phyloP scores from a whole-genome alignment of 352 stramenopile genomes.

The Pythium chondricola region DNA sequence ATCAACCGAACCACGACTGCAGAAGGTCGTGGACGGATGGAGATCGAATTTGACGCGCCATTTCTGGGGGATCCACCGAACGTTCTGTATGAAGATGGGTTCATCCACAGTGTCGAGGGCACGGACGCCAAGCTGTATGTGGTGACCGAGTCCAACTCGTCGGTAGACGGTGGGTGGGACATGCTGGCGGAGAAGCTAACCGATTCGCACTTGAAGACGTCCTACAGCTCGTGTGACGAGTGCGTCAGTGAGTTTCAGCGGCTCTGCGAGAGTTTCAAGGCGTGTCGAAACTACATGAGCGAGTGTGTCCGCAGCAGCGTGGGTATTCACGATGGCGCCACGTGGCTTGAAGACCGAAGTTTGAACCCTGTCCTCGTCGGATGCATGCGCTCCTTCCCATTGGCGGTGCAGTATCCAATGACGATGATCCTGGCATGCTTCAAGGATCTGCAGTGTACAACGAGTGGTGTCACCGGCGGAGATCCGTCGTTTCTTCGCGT shows the following conservation, averaged over 20 bases:
- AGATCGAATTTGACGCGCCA: background rate
- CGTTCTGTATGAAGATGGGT: background rate
- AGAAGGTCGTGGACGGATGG: background rate
- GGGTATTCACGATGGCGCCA: background rate
- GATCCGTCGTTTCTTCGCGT: background rate
- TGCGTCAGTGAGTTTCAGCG: too few species aligned
- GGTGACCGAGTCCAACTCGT: background rate
- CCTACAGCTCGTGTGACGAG: background rate
- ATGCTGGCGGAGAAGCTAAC: constrained; percentile 1
- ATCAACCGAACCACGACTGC: background rate
- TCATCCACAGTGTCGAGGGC: background rate
- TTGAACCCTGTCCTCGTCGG: background rate
- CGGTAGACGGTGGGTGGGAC: background rate
- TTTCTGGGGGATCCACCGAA: background rate
- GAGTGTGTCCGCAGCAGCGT: constrained; percentile 13
- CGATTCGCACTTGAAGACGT: too few species aligned
- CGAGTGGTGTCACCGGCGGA: background rate
- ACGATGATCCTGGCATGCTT: constrained; percentile 9
- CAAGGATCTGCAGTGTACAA: constrained; percentile 4
- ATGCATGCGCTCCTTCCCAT: background rate
- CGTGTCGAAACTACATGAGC: background rate
- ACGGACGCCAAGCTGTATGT: background rate
- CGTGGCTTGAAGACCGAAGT: background rate
- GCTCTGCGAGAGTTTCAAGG: too few species aligned
- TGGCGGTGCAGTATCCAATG: constrained; percentile 5